Evolutionary conservation across 169 alveolate species (phyloP).

Genomic region (Theileria equi): DNA sequence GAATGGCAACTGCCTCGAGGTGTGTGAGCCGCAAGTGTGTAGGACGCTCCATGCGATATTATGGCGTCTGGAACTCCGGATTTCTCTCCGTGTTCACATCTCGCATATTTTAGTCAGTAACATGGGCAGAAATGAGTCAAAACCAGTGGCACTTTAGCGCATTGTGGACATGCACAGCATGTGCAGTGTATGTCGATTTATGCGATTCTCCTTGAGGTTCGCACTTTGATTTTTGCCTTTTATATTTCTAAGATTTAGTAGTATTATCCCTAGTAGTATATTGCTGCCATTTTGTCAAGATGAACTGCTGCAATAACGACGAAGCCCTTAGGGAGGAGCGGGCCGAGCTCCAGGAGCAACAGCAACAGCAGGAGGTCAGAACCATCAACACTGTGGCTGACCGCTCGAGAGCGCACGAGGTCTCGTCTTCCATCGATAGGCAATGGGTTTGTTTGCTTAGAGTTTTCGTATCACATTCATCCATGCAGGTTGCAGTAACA

Average conservation of each 20-base stretch:
- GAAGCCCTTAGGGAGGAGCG: slow-evolving; percentile 59
- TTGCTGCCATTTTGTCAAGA: neutral
- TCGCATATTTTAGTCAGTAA: no score
- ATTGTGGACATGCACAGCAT: slow-evolving; percentile 13
- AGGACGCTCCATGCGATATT: no score
- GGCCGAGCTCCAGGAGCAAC: slow-evolving; percentile 37
- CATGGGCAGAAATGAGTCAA: no score
- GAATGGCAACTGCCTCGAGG: no score
- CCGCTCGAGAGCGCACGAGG: slow-evolving; percentile 63
- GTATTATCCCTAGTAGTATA: slow-evolving; percentile 1
- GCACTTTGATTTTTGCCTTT: neutral
- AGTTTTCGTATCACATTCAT: neutral
- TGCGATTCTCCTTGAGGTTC: no score
- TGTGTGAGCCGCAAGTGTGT: no score
- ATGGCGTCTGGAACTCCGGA: no score
- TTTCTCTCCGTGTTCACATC: no score
- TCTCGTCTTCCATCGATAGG: slow-evolving; percentile 58
- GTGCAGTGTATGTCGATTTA: slow-evolving; percentile 13
- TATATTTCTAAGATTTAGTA: slow-evolving; percentile 1
- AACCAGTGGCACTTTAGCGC: slow-evolving; percentile 13
- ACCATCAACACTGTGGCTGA: slow-evolving; percentile 66
- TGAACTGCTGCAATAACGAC: slow-evolving; percentile 55
- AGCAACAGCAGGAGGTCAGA: slow-evolving; percentile 59
- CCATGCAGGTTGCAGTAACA: slow-evolving; percentile 81
- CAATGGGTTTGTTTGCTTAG: slow-evolving; percentile 56